Conservation (phyloP, 179 eudicot genomes). For the Beta corolliflora region DNA sequence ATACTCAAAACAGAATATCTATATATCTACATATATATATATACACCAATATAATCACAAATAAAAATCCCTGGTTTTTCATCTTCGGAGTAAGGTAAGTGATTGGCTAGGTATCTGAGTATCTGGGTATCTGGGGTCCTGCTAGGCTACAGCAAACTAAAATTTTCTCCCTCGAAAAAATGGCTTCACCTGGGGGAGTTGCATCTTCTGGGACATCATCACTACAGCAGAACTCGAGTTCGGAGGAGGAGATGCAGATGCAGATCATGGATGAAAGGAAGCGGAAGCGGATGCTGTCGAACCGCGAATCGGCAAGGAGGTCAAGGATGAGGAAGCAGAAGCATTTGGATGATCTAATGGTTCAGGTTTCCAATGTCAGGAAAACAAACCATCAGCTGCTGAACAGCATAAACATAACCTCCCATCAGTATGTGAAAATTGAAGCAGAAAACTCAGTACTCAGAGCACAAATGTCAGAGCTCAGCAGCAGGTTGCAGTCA, state of each 20-base stretch:
- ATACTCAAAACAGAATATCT: background rate
- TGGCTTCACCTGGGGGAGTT: constrained; percentile 45
- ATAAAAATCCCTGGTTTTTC: constrained; percentile 21
- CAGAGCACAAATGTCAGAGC: constrained; percentile 70
- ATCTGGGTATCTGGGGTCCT: constrained; percentile 11
- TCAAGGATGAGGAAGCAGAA: constrained; percentile 81
- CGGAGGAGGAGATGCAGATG: constrained; percentile 33
- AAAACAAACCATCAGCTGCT: constrained; percentile 54
- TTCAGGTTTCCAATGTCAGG: constrained; percentile 48
- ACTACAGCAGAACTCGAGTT: constrained; percentile 30
- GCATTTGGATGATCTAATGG: constrained; percentile 66
- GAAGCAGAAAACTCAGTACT: constrained; percentile 71
- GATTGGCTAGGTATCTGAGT: constrained; percentile 20
- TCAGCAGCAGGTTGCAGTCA: constrained; percentile 66
- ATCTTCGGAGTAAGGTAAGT: constrained; percentile 1
- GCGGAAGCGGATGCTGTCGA: constrained; percentile 76
- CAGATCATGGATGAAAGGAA: constrained; percentile 34
- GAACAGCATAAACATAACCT: constrained; percentile 43
- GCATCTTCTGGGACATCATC: constrained; percentile 37
- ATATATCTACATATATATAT: background rate
- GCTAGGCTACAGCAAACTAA: constrained; percentile 6
- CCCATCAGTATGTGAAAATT: constrained; percentile 43
- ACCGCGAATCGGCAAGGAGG: constrained; percentile 86
- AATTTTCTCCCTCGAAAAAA: background rate
- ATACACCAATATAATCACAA: constrained; percentile 10